Evolutionary conservation across 345 rosid genomes (phyloP).

Genomic region (Camelina hispida): DNA sequence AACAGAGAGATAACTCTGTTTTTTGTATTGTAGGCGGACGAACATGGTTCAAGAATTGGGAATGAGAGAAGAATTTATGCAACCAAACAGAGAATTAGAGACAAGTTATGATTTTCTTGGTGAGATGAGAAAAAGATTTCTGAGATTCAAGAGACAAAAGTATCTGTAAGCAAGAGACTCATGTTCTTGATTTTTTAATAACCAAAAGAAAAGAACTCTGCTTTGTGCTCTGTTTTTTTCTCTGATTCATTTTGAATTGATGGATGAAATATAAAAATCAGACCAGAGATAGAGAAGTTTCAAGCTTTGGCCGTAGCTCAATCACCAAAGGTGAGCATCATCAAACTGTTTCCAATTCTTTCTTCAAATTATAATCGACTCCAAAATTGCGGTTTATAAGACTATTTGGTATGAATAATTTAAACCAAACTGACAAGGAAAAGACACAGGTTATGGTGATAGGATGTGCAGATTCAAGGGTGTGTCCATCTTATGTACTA

Average conservation of each 20-base stretch:
- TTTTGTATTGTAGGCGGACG: slow-evolving; percentile 27
- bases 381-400: neutral
- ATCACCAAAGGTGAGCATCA: slow-evolving; percentile 74
- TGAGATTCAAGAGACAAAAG: slow-evolving; percentile 59
- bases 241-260: neutral
- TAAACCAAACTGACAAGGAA: slow-evolving; percentile 41
- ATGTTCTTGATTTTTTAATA: slow-evolving; percentile 6
- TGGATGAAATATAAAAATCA: slow-evolving; percentile 38
- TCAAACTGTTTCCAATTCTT: neutral
- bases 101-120: slow-evolving; percentile 38
- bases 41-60: slow-evolving; percentile 41
- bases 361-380: neutral
- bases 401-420: neutral
- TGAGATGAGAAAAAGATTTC: slow-evolving; percentile 61
- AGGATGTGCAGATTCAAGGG: slow-evolving; percentile 96
- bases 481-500: slow-evolving; percentile 82
- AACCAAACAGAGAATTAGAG: neutral
- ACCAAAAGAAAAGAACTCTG: neutral
- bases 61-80: slow-evolving; percentile 11
- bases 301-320: slow-evolving; percentile 73
- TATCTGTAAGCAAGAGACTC: slow-evolving; percentile 52
- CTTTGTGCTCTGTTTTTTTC: slow-evolving; percentile 9
- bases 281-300: slow-evolving; percentile 70
- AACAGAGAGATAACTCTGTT: slow-evolving; percentile 18
- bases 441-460: slow-evolving; percentile 81